Evolutionary conservation across 441 rosid species (phyloP).

Genomic region (Sinapis alba): DNA sequence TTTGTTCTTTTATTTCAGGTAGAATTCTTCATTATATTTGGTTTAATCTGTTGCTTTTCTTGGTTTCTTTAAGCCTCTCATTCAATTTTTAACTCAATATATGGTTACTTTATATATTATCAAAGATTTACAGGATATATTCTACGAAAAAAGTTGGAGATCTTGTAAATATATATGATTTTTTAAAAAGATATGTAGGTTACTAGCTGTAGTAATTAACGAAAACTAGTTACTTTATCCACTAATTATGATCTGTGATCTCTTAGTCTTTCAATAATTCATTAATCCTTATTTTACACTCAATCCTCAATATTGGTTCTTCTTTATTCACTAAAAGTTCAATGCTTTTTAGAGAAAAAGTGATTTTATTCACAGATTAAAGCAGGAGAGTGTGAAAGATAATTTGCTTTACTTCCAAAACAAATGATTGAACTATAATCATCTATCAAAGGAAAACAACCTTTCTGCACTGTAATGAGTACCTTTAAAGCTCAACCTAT

Average conservation of each 20-base stretch:
- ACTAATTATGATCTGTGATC: conserved; percentile 12
- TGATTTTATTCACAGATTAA: no score
- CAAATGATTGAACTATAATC: conserved; percentile 11
- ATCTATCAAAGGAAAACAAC: not conserved
- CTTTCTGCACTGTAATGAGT: conserved; percentile 34
- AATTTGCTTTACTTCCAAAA: conserved; percentile 24
- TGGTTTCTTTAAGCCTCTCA: not conserved
- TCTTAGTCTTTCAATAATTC: conserved; percentile 23
- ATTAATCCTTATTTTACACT: conserved; percentile 18
- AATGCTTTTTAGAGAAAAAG: not conserved
- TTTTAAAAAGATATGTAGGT: no score
- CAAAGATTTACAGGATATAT: not conserved
- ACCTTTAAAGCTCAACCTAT: conserved; percentile 34
- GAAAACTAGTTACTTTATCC: conserved; percentile 28
- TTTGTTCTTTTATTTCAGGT: conserved; percentile 12
- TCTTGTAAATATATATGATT: no score
- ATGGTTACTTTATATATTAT: not conserved
- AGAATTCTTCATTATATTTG: conserved; percentile 7
- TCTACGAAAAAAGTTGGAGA: conserved; percentile 2
- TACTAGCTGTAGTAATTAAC: not conserved
- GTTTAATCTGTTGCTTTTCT: not conserved
- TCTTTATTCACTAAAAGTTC: conserved; percentile 4
- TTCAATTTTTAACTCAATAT: not conserved
- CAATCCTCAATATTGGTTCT: not conserved
- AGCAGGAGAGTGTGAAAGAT: no score